Evolutionary conservation across 495 filamentous ascomycete genomes (phyloP), one percentile per base, ranked within the genome.

Genomic region (Penicillium coffeae): DNA sequence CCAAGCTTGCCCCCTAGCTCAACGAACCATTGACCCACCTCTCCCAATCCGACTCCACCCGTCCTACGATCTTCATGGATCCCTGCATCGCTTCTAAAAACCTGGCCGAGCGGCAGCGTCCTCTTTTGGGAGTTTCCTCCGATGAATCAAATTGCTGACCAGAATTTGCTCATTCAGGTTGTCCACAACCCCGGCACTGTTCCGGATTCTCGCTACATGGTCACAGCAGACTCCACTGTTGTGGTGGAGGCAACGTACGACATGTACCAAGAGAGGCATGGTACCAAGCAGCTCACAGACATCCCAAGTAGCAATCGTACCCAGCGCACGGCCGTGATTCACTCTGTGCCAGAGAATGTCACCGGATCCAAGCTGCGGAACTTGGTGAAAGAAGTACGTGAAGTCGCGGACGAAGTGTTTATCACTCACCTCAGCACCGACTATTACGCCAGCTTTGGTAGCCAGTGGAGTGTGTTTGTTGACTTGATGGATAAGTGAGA

Each of bases 121-220:
- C n/a, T n/a, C 25, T 30, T 30, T 10, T 30, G 10, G 10, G 25
- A 10, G 25, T 30, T 30, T 30, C 10, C 25, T 30, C 25, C 25
- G 25, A 10, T 4, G 25, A 4, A 4, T 5, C 10, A 30, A 30
- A 30, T 30, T 30, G 10, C 25, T 30, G 25, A 30, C 25, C 4
- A n/a, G n/a, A n/a, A n/a, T n/a, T n/a, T n/a, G n/a, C n/a, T n/a
- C 45, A 39, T 27, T 8, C 54, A 78, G 74, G 63, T 76, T 43
- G 66, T 78, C 32, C 74, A 78, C 47, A 78, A 78, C 25, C 74
- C 74, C 1, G 74, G 74, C 1, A 60, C 60, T 3, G 48, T 75
- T 12, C 74, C 74, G 4, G 73, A 76, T 51, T 56, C 71, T 44
- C 69, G 67, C 21, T 76, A 71, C 56, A 51, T 73, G 42, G 27